Evolutionary conservation across 2,329 filamentous ascomycete genomes (phyloP), one percentile per base, ranked within the genome.

Genomic region (Colletotrichum incanum): DNA sequence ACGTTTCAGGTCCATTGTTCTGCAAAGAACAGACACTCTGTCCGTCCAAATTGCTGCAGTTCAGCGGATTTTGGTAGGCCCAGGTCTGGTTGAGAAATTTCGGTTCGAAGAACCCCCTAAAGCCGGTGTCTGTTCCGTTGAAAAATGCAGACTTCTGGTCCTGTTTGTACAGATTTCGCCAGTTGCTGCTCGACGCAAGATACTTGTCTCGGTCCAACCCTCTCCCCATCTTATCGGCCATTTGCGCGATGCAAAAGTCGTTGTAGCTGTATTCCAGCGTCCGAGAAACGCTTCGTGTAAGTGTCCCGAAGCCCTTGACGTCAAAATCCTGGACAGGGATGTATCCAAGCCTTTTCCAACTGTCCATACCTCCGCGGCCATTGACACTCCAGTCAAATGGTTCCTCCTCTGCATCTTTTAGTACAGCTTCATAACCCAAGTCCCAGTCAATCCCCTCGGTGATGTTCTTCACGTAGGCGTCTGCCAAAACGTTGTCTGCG

Each of bases 241-340:
- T 88, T 58, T 90, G 84, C 0, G 90, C 85, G 67, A 93, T 91
- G 74, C 89, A 90, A 76, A 90, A 95, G 81, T 95, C 93, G 74
- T 95, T 90, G 80, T 95, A 95, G 8, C 91, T 89, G 78, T 95
- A 95, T 79, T 95, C 93, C 0, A 95, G 87, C 0, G 93, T 94
- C 9, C 93, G 86, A 1, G 91, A 94, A 34, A 95, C 88, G 73
- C 88, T 92, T 8, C 93, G 86, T 0, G 93, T 94, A 79, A 93
- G 88, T 0, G 90, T 90, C 0, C 93, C 93, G n/a, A 90, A 88
- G 2, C 92, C 92, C 69, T 85, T 85, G 78, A 84, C 84, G 79
- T 95, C 93, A 66, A 90, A 90, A 73, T 94, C 91, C 69, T 92
- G 87, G 0, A 88, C 88, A 0, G 93, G 93, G 18, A 95, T 92